Evolutionary conservation across 305 asterid species (phyloP), one percentile per base, ranked within the genome.

Genomic region (Rubia tinctorum): DNA sequence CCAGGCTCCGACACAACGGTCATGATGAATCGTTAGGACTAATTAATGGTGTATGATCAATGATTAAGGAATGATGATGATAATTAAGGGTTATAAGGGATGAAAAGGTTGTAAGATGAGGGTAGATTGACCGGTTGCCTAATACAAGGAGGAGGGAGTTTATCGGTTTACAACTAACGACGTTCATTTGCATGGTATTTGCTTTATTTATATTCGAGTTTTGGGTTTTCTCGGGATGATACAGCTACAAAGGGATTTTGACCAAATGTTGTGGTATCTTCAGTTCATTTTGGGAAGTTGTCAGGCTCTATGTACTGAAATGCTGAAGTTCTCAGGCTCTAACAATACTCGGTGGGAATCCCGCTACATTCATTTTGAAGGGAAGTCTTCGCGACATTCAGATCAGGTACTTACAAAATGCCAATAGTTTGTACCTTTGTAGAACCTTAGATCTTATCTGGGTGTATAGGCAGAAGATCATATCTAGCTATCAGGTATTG

Each of bases 391-490:
- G n/a, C n/a, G n/a, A n/a, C n/a, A n/a, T n/a, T n/a, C n/a, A n/a
- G n/a, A n/a, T n/a, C n/a, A n/a, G n/a, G n/a, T n/a, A n/a, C n/a
- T n/a, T n/a, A n/a, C n/a, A n/a, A n/a, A n/a, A n/a, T n/a, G n/a
- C n/a, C n/a, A n/a, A n/a, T n/a, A n/a, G n/a, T n/a, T n/a, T n/a
- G n/a, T n/a, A n/a, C n/a, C n/a, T n/a, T n/a, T n/a, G n/a, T n/a
- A n/a, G n/a, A n/a, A n/a, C n/a, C n/a, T n/a, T n/a, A n/a, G n/a
- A n/a, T n/a, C n/a, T n/a, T n/a, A n/a, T n/a, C n/a, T n/a, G n/a
- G n/a, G n/a, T n/a, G 77, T 95, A 95, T 90, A 88, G 99, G 79
- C 99, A 92, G 87, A 95, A 92, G 91, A 95, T 95, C 71, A 87
- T 89, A 83, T 95, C 99, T 59, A 95, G 92, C 89, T 95, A 95